Base-by-base conservation (phyloP, 345 rosid genomes). In the Schrenkiella parvula region DNA sequence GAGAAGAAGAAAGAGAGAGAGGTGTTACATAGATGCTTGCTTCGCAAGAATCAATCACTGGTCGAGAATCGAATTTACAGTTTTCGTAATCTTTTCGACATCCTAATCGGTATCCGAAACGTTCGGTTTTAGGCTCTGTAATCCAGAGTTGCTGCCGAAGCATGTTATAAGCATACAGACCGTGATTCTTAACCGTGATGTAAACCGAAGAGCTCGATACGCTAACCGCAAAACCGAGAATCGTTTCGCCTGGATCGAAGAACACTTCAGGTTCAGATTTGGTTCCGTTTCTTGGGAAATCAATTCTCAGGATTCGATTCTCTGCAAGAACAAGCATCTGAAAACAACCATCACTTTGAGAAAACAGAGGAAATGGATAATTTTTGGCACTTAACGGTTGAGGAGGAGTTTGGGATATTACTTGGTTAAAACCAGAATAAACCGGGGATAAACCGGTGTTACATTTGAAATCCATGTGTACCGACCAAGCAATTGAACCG, bases 241-340 rank as follows among this genome's bases (percentile, higher is more conserved):
- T 81, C 28, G 82, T 83, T 68, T 76, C 85, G 23, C 85, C 88
- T 1, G 90, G 87, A 12, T 85, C 90, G 2, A 87, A 88, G 75
- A 95, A 75, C 60, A 87, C 59, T 67, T 89, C 84, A 25, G 77
- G 72, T 3, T 80, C 79, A 14, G 84, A 66, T 50, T 91, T 66
- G 53, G 80, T 72, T 63, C 84, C 84, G 19, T 72, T 79, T 10
- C 79, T 28, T 37, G 71, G 62, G 23, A 79, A 82, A 55, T 80
- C 26, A 9, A 91, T 44, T n/a, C 83, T 82, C 23, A 91, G 48
- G 18, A 93, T 84, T 52, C 93, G 80, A 57, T 88, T 81, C 68
- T 88, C 96, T 53, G 95, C 91, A 77, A 87, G 84, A 81, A 93
- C 54, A 75, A 79, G 86, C 59, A 93, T 73, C 97, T 93, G 86